Conservation (phyloP, 2,329 filamentous ascomycete genomes). For the Fusarium clavum region DNA sequence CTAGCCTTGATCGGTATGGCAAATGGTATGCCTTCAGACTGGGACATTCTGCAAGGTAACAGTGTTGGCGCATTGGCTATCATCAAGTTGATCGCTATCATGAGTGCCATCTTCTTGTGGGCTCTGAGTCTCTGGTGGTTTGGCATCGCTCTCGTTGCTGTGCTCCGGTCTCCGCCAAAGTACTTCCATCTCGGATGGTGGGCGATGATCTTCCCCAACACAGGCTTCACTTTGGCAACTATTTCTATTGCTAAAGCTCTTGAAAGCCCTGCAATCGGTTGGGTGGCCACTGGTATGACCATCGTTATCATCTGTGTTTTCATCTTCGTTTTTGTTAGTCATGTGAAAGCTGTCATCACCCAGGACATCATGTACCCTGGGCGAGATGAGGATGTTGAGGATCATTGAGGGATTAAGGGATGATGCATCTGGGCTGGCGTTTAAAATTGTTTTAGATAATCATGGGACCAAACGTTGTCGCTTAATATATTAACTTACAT, state of each 20-base stretch:
- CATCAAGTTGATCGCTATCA: conserved; percentile 59
- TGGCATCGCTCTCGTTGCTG: conserved; percentile 52
- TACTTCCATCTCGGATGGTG: conserved; percentile 72
- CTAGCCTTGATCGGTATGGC: conserved; percentile 77
- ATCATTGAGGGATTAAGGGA: conserved; percentile 50
- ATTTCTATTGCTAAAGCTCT: conserved; percentile 64
- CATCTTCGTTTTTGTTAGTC: conserved; percentile 57
- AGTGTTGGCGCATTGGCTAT: conserved; percentile 53
- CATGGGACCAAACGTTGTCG: background rate
- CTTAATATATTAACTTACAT: background rate
- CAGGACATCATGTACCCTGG: conserved; percentile 68
- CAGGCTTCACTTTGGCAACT: conserved; percentile 67
- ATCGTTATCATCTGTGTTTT: conserved; percentile 57
- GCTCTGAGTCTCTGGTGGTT: conserved; percentile 70
- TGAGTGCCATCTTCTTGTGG: conserved; percentile 71
- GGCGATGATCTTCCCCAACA: conserved; percentile 72
- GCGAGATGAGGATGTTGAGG: conserved; percentile 62
- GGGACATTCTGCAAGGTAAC: conserved; percentile 58
- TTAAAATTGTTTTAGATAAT: background rate
- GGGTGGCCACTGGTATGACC: conserved; percentile 63
- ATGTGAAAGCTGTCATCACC: conserved; percentile 57
- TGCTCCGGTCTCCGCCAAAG: conserved; percentile 53
- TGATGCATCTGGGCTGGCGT: background rate
- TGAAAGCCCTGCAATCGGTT: conserved; percentile 56
- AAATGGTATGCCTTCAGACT: conserved; percentile 52